Percentiles rank a stretch among this genome's conserved stretches.
phyloP scores from a whole-genome alignment of 257 asterid genomes.

The Prunella vulgaris region DNA sequence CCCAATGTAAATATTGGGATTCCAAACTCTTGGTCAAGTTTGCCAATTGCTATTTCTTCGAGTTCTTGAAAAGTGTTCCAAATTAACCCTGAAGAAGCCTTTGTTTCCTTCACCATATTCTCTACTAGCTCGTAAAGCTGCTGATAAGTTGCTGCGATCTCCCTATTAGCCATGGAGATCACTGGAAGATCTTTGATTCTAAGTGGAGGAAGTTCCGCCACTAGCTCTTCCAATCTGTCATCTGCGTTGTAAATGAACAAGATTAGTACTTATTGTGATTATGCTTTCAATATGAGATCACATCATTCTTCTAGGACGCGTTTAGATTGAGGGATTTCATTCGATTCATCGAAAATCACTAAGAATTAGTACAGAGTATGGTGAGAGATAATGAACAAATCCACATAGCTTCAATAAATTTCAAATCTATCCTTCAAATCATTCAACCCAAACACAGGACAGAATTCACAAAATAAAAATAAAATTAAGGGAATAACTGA shows the following conservation, averaged over 20 bases:
- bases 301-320: not conserved
- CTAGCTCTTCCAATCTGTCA: conserved; percentile 28
- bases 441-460: not conserved
- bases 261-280: not conserved
- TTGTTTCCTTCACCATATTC: conserved; percentile 28
- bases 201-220: conserved; percentile 44
- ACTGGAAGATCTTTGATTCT: conserved; percentile 38
- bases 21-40: conserved; percentile 26
- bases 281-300: not conserved
- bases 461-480: not conserved
- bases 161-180: conserved; percentile 13
- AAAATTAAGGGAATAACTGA: not conserved
- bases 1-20: conserved; percentile 41
- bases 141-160: not conserved
- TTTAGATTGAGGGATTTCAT: not conserved
- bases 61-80: conserved; percentile 46
- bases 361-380: not conserved
- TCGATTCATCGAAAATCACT: not conserved
- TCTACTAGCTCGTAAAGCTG: conserved; percentile 5
- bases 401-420: not conserved
- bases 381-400: not conserved
- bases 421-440: not conserved
- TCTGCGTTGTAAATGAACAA: conserved; percentile 20
- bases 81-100: conserved; percentile 42
- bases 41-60: conserved; percentile 29